Evolutionary conservation across 495 filamentous ascomycete genomes (phyloP), one percentile per base, ranked within the genome.

Genomic region (Aspergillus baeticus): DNA sequence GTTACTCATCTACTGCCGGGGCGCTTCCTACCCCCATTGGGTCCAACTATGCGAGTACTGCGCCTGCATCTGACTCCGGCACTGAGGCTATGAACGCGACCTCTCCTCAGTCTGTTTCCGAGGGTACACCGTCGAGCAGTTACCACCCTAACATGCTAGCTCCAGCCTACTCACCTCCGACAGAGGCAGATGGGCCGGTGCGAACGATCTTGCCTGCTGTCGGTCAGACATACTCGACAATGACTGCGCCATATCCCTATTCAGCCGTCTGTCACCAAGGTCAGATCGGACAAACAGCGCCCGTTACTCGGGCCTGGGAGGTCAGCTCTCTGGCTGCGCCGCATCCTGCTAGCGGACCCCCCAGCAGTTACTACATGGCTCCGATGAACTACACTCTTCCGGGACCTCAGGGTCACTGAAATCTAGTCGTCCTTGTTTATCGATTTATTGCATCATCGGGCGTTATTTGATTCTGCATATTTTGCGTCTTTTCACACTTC

Each of bases 1-100:
- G 77, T 58, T 80, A 80, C 52, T 77, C 77, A 11, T 81, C 79
- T 17, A 81, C 76, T 18, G 75, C 77, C 37, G 69, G 75, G 14
- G 68, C 75, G 18, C 67, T 77, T 21, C 64, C 71, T 11, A 71
- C 72, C 14, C 66, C 75, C 11, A 69, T 72, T 46, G 72, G 62
- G 17, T 64, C 68, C 13, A 73, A 61, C 54, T 77, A 75, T 54
- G 51, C 69, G 44, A 75, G 68, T 60, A 68, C 69, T 34, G 69
- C 67, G 18, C 62, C 72, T 1, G 69, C 67, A 17, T 79, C 78
- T 13, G 73, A 79, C 46, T 71, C 70, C 13, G 67, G 70, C 35
- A 69, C 73, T 29, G 73, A 77, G 50, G 58, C 71, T 51, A 71
- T 70, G 14, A 69, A 64, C 49, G 68, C 69, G 17, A 58, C 64